These are phyloP conservation scores for Paecilomyces niveus DNA, from an alignment of 2,329 filamentous ascomycete genomes.

Conservation along the genomic window DNA sequence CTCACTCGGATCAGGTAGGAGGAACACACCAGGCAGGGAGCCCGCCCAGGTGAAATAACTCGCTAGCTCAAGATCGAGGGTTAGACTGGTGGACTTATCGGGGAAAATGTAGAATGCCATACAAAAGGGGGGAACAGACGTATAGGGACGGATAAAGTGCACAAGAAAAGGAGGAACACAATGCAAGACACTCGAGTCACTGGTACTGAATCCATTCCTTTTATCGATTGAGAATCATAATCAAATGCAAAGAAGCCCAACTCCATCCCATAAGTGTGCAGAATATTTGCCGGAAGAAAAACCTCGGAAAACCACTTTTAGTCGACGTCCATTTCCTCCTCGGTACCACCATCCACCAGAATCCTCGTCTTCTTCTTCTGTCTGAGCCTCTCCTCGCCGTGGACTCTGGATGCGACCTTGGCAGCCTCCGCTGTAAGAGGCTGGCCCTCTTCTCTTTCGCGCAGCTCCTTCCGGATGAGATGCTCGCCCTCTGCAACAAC, in stretches of 20 bases:
- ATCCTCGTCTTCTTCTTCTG: conserved; percentile 39
- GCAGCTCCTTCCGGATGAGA: conserved; percentile 67
- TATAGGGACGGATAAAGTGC: not conserved
- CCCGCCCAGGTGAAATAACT: not conserved
- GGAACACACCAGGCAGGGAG: not conserved
- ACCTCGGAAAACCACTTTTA: conserved; percentile 18
- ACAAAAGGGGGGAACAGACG: not conserved
- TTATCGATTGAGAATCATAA: conserved; percentile 17
- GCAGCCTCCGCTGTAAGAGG: conserved; percentile 26
- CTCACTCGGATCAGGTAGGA: not conserved
- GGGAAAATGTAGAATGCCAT: not conserved
- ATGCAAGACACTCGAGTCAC: conserved; percentile 2
- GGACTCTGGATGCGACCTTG: conserved; percentile 29
- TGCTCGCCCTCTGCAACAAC: conserved; percentile 89
- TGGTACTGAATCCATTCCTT: conserved; percentile 17
- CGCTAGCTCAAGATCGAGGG: too few species aligned
- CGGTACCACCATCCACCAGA: conserved; percentile 37
- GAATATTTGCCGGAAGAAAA: conserved; percentile 10
- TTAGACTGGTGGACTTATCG: not conserved
- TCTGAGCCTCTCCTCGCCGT: conserved; percentile 35
- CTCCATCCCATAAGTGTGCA: conserved; percentile 14
- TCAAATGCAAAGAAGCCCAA: conserved; percentile 13
- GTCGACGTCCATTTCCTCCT: conserved; percentile 43
- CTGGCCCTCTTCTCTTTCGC: conserved; percentile 48
- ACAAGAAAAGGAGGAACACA: not conserved